Percentiles rank a stretch among this genome's conserved stretches.
Conservation (phyloP, 805 yeast genomes). For the Candida suzukii region DNA sequence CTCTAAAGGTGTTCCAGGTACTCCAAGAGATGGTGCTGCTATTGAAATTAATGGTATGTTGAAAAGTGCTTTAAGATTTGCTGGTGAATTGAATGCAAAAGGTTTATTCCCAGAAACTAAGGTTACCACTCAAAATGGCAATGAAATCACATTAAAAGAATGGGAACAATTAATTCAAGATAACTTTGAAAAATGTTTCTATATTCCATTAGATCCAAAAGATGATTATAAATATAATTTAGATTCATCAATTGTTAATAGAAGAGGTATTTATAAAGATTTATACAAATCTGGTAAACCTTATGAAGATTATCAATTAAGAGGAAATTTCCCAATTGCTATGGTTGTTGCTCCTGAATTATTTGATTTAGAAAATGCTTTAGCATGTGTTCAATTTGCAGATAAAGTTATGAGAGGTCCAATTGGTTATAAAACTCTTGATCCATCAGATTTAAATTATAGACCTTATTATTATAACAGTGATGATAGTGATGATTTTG, state of each 20-base stretch:
- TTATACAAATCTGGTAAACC: constrained; percentile 74
- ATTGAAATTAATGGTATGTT: constrained; percentile 85
- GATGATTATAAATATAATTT: constrained; percentile 59
- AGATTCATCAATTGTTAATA: constrained; percentile 60
- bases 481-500: constrained; percentile 78
- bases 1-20: constrained; percentile 90
- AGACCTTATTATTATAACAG: constrained; percentile 83
- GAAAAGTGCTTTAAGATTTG: constrained; percentile 80
- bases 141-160: constrained; percentile 43
- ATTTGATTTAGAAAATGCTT: constrained; percentile 56
- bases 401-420: constrained; percentile 79
- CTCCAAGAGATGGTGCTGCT: constrained; percentile 97
- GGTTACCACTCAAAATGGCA: constrained; percentile 57
- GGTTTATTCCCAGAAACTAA: constrained; percentile 51
- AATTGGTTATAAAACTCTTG: constrained; percentile 84
- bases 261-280: constrained; percentile 94
- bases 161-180: constrained; percentile 70
- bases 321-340: constrained; percentile 91
- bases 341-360: constrained; percentile 94
- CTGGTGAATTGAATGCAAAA: constrained; percentile 44
- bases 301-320: constrained; percentile 86
- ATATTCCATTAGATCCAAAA: constrained; percentile 57
- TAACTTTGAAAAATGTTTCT: constrained; percentile 75
- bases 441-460: constrained; percentile 88
- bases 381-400: constrained; percentile 60